These are phyloP conservation scores for Alternaria brassicae DNA, from an alignment of 2,329 filamentous ascomycete genomes.

Conservation along the genomic window DNA sequence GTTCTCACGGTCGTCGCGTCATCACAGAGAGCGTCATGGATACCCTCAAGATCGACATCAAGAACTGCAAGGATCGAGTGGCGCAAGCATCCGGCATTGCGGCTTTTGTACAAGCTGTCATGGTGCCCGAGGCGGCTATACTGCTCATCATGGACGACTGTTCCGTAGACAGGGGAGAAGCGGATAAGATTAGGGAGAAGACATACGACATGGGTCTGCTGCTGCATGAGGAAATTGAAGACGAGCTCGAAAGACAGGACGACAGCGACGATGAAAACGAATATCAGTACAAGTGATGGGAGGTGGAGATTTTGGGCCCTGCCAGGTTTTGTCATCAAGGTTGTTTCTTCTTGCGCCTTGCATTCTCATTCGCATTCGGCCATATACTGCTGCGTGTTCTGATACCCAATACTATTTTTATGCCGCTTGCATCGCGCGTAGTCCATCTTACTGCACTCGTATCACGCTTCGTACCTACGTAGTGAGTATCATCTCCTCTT, in stretches of 20 bases:
- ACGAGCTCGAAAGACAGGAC: conserved; percentile 49
- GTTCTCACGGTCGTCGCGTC: conserved; percentile 71
- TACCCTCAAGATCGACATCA: conserved; percentile 36
- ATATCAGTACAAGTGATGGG: conserved; percentile 12
- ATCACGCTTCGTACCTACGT: too few species aligned
- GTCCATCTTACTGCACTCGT: background rate
- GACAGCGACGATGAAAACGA: conserved; percentile 25
- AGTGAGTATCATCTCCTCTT: background rate
- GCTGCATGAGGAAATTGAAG: conserved; percentile 69
- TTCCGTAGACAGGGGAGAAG: conserved; percentile 52
- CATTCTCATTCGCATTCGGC: background rate
- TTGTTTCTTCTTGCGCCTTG: background rate
- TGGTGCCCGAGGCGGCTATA: conserved; percentile 74
- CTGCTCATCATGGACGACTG: conserved; percentile 66
- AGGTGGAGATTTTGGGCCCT: too few species aligned
- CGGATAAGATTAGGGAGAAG: conserved; percentile 66
- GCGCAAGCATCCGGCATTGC: conserved; percentile 42
- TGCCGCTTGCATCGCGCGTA: background rate
- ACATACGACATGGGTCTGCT: conserved; percentile 73
- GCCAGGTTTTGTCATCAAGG: background rate
- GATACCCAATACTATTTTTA: background rate
- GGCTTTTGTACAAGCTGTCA: conserved; percentile 53
- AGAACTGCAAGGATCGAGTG: conserved; percentile 36
- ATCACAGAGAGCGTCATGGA: conserved; percentile 64
- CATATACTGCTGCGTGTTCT: background rate